Percentiles rank a stretch among this genome's conserved stretches.
Conservation (phyloP, 1,139 yeast genomes). For the Yamadazyma dendronema region DNA sequence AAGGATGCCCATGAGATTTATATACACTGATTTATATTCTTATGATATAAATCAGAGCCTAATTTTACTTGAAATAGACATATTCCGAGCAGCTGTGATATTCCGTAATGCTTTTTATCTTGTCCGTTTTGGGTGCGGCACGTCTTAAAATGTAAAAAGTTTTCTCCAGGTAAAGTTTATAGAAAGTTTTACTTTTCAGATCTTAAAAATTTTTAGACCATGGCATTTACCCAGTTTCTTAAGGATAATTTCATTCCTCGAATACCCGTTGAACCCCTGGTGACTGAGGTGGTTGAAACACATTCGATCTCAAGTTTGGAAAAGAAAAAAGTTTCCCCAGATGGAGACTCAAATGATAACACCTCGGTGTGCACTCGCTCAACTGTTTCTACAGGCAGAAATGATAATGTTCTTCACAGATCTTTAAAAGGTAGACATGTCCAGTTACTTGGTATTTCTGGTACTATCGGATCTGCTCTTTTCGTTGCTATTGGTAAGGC, state of each 20-base stretch:
- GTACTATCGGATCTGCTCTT: slow-evolving; percentile 50
- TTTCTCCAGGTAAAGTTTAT: background rate
- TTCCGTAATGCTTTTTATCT: too few relatives aligned
- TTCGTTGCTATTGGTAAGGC: slow-evolving; percentile 49
- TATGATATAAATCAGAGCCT: too few relatives aligned
- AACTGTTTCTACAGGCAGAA: slow-evolving; percentile 16
- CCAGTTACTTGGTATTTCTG: slow-evolving; percentile 50
- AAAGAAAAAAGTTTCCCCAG: background rate
- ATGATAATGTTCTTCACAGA: slow-evolving; percentile 18
- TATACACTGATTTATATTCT: too few relatives aligned
- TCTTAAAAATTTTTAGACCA: slow-evolving; percentile 2
- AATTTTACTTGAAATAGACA: too few relatives aligned
- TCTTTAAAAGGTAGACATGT: slow-evolving; percentile 37
- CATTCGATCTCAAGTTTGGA: background rate
- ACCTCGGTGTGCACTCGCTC: slow-evolving; percentile 16
- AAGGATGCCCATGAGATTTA: too few relatives aligned
- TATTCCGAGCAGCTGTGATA: too few relatives aligned
- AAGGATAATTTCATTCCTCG: slow-evolving; percentile 21
- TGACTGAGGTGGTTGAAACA: background rate
- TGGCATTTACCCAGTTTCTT: slow-evolving; percentile 14
- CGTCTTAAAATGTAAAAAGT: too few relatives aligned
- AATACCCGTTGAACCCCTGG: slow-evolving; percentile 13
- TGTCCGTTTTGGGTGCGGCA: too few relatives aligned
- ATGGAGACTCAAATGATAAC: slow-evolving; percentile 8
- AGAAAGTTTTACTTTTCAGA: background rate